Evolutionary conservation across 2,329 filamentous ascomycete genomes (phyloP).

Genomic region (Trichophyton benhamiae): DNA sequence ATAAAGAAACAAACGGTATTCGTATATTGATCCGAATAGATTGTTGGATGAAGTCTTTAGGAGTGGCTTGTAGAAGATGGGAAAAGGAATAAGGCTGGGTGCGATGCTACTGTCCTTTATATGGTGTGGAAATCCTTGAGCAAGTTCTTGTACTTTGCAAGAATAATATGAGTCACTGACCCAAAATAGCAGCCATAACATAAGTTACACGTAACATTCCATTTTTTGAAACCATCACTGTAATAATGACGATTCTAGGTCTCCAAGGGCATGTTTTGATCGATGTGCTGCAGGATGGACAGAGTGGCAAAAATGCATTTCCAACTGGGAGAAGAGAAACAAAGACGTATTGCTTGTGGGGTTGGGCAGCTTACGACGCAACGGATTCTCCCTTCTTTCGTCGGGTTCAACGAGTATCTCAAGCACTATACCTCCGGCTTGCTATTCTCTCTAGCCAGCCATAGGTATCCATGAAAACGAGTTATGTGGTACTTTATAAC

Average conservation of each 20-base stretch:
- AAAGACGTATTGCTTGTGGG: background rate
- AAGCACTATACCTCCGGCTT: background rate
- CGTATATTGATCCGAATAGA: background rate
- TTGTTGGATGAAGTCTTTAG: background rate
- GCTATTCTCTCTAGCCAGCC: background rate
- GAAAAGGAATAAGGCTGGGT: background rate
- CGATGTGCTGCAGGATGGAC: background rate
- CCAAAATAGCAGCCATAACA: background rate
- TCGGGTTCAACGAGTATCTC: background rate
- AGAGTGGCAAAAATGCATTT: background rate
- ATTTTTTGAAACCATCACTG: too few species aligned
- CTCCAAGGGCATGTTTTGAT: too few species aligned
- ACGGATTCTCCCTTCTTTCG: background rate
- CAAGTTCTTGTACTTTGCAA: background rate
- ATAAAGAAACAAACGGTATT: background rate
- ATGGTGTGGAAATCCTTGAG: background rate
- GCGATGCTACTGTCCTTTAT: background rate
- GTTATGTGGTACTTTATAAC: background rate
- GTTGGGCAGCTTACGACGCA: conserved; percentile 3
- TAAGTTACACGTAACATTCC: background rate
- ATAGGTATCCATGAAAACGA: background rate
- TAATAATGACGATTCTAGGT: too few species aligned
- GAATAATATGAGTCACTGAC: background rate
- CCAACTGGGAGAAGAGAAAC: background rate
- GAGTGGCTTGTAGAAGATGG: background rate